phyloP scores from a whole-genome alignment of 208 protist genomes.

The Leishmania lainsoni region DNA sequence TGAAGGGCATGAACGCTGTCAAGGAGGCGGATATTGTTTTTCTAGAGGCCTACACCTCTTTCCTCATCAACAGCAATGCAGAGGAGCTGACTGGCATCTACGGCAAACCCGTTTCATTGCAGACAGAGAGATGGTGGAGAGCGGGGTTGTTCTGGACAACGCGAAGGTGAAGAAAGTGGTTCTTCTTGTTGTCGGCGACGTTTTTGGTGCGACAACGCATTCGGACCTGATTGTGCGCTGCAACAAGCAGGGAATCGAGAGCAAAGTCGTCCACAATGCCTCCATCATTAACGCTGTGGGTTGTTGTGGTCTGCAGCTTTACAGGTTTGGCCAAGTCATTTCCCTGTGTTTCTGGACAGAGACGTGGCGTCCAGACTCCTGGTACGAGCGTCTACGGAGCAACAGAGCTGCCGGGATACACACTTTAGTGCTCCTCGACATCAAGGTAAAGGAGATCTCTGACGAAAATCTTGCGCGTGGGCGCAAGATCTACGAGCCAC shows the following conservation, averaged over 20 bases:
- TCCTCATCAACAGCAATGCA: conserved; percentile 91
- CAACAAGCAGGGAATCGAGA: conserved; percentile 77
- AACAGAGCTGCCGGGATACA: conserved; percentile 95
- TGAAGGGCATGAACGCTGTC: conserved; percentile 96
- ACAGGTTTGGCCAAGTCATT: conserved; percentile 98
- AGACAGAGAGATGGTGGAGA: conserved; percentile 97
- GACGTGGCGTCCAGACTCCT: conserved; percentile 96
- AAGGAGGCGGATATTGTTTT: conserved; percentile 94
- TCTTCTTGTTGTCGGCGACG: conserved; percentile 99
- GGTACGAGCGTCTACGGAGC: conserved; percentile 95
- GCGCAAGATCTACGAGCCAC: conserved; percentile 96
- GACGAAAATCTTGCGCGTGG: conserved; percentile 96
- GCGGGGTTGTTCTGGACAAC: conserved; percentile 90
- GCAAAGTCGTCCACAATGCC: conserved; percentile 98
- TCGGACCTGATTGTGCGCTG: conserved; percentile 97
- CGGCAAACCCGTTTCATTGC: conserved; percentile 91
- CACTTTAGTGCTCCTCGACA: conserved; percentile 99
- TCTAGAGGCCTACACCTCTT: conserved; percentile 99
- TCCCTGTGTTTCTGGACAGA: conserved; percentile 98
- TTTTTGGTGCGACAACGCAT: conserved; percentile 99
- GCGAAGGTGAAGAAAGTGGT: conserved; percentile 92
- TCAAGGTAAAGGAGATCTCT: conserved; percentile 99
- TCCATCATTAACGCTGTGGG: conserved; percentile 99
- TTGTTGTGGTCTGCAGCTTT: conserved; percentile 98
- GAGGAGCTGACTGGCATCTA: conserved; percentile 89